A percentile compares a stretch with the other conserved stretches of the same genome.
Evolutionary conservation across 2,329 filamentous ascomycete species (phyloP).

Genomic region (Phaeophleospora eucalypticola): DNA sequence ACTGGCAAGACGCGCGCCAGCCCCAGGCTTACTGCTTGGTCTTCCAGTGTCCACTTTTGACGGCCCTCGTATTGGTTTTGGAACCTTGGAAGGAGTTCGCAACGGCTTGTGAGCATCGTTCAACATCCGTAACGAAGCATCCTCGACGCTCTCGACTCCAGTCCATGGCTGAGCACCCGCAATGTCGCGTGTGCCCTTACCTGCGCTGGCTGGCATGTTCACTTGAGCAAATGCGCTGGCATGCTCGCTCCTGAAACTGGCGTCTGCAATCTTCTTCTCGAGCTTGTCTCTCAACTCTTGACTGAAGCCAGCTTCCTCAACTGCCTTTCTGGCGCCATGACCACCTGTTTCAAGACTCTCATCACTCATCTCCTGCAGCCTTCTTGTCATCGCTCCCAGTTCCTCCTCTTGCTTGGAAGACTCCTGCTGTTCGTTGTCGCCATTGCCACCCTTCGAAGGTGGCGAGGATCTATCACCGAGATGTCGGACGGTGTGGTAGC

Average conservation of each 20-base stretch:
- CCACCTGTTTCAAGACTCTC: constrained; percentile 54
- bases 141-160: constrained; percentile 68
- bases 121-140: constrained; percentile 76
- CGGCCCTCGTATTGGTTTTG: constrained; percentile 34
- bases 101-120: constrained; percentile 58
- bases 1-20: constrained; percentile 51
- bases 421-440: constrained; percentile 16
- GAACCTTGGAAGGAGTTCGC: constrained; percentile 37
- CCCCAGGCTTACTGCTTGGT: constrained; percentile 36
- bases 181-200: constrained; percentile 63
- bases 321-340: constrained; percentile 51
- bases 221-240: constrained; percentile 49
- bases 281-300: constrained; percentile 56
- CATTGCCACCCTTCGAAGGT: constrained; percentile 13
- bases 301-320: constrained; percentile 60
- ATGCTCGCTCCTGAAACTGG: constrained; percentile 53
- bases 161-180: constrained; percentile 71
- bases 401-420: constrained; percentile 26
- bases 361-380: constrained; percentile 58
- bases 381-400: constrained; percentile 55
- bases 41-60: constrained; percentile 45
- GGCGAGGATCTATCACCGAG: constrained; percentile 18
- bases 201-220: constrained; percentile 57
- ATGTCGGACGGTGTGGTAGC: constrained; percentile 10
- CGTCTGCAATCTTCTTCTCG: constrained; percentile 55